Evolutionary conservation across 306 rosid genomes (phyloP), one percentile per base, ranked within the genome.

Genomic region (Potentilla sterilis): DNA sequence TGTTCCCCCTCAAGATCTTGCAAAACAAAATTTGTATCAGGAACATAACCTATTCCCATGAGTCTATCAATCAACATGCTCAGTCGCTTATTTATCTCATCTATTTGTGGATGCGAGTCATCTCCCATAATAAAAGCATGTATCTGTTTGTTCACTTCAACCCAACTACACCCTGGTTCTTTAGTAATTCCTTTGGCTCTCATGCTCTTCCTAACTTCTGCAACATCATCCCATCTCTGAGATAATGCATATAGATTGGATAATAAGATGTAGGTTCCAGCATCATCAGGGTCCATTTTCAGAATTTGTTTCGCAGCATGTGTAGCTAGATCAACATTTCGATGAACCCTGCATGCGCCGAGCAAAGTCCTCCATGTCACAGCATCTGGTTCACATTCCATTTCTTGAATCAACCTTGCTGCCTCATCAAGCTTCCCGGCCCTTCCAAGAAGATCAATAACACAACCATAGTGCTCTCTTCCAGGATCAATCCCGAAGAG

Each of bases 141-240:
- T 37, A 93, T 83, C 78, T 82, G 76, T 75, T 81, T 91, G 61
- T 88, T 75, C 84, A 90, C 91, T 81, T 94, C 98, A 85, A 91
- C 81, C 98, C 98, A 93, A 81, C 98, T 91, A 70, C 97, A 91
- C 43, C 97, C 96, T 37, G 97, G 94, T 82, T 91, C 93, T 87
- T 93, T 93, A 74, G 72, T 89, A 75, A 93, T 75, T 55, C 98
- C 97, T 72, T 80, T 84, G 72, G 5, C 72, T 75, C 75, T 87
- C 97, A 93, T 91, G 55, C 48, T 64, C 79, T 80, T 88, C 81
- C 97, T 84, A 43, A 93, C 85, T 80, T 89, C 83, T 24, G 89
- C 85, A 76, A 83, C 98, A 72, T 88, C 92, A 44, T 85, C 87
- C 98, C 98, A 94, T 78, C 81, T 86, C 47, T 86, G 87, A 47